Base-by-base conservation (phyloP, 2,329 filamentous ascomycete genomes). In the Thielaviopsis ethacetica region DNA sequence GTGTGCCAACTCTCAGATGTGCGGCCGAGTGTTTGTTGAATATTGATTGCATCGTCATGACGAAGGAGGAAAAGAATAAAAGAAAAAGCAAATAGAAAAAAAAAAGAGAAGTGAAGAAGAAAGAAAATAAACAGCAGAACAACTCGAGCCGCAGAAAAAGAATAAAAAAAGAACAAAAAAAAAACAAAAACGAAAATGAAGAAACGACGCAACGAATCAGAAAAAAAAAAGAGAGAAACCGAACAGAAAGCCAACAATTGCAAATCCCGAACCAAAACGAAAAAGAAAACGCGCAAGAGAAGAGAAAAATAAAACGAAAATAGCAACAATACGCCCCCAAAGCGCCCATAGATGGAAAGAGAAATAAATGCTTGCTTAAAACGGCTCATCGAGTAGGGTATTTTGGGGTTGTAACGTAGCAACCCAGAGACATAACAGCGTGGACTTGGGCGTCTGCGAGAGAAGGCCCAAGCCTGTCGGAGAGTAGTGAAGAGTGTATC, bases 311-410 rank as follows among this genome's bases (percentile, higher is more conserved):
- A 27, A 21, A 55, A 53, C 24, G 51, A 54, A 52, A 24, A 51
- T 57, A 19, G 44, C 49, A 60, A 10, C 21, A 61, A 30, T 50
- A 50, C 6, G n/a, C 51, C 41, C 50, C 49, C 54, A 56, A 52
- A 44, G 26, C 21, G 30, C 30, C 57, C 19, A 54, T 58, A 53
- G 50, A 30, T 58, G 47, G 27, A 52, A 30, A 34, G 24, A 21
- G 49, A 54, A 51, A 55, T 34, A 24, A 55, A 49, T 44, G 38
- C 17, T 15, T 44, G 13, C 17, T 6, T 44, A 44, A 44, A 44
- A 15, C 38, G 15, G 38, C 17, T 44, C 38, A 44, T 44, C 38
- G n/a, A 44, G 38, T 44, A 44, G 17, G 52, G 27, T 53, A 27
- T 49, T 49, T 15, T 50, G 38, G 27, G 22, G 53, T 55, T 55